Base-by-base conservation (phyloP, 805 yeast species). In the Saccharomyces eubayanus region DNA sequence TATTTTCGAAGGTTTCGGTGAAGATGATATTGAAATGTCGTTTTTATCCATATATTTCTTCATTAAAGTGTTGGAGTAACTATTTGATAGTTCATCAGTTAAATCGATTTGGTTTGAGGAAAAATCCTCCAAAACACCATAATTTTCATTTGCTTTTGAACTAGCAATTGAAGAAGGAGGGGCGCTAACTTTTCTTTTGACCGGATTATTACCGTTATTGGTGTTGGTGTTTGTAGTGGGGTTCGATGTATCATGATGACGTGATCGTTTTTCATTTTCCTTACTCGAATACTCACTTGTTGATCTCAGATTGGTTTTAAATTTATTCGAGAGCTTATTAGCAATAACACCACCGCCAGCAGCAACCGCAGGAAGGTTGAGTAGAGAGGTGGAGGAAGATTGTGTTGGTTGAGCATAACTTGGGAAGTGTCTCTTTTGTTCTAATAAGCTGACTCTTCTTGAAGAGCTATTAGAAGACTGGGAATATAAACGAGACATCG, bases 381-480 rank as follows among this genome's bases (percentile, higher is more conserved):
- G 40, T 47, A 31, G 24, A 12, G 56, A 48, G 6, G 51, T 48
- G 14, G 56, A 50, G 31, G 65, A 56, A 3, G 65, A 51, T 52
- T 56, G 63, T 20, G 65, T 59, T 40, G 74, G 63, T 59, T 68
- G 60, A 0, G 72, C 74, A 58, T 62, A 63, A 50, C 65, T 68
- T 24, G 69, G 67, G 28, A 47, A 63, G 50, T 62, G 61, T 49
- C 57, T 58, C 4, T 61, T 56, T 43, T 47, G 31, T n/a, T 51
- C 49, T 14, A 50, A 31, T 8, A 72, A 59, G 47, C 67, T 59
- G 4, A 76, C 68, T 52, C 75, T 71, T 55, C 77, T 62, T 0
- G 87, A 79, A 2, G 78, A 77, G 49, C 79, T 70, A 5, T 64
- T 73, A 24, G 61, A 59, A 2, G 56, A 48, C 2, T 30, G 41